Base-by-base conservation (phyloP, 306 rosid genomes). In the Dalbergia cochinchinensis region DNA sequence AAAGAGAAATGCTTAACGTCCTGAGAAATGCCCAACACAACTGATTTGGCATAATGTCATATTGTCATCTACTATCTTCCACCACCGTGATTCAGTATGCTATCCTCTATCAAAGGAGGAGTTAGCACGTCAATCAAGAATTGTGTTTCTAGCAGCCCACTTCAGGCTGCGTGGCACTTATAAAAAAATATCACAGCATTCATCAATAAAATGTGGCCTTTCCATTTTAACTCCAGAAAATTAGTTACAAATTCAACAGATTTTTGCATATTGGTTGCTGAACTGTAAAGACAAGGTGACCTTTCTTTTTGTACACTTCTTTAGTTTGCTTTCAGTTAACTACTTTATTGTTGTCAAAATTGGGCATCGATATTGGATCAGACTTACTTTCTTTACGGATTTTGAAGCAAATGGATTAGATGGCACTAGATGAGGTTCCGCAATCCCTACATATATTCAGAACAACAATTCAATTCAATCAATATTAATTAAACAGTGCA, bases 371-470 rank as follows among this genome's bases (percentile, higher is more conserved):
- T 53, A 61, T 77, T 66, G 35, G 51, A 33, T 2, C 22, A 39
- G 11, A n/a, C 78, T 79, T 77, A 89, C 99, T 77, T 91, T 92
- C 86, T 89, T 91, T 54, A 69, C 75, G 54, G 98, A 78, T 84
- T 92, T 91, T 83, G 97, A 86, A 73, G 89, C 48, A 83, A 57
- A 44, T 39, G 77, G 79, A 70, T 77, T 66, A 79, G 83, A 26
- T 50, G 84, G 76, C 60, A 58, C 50, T 7, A 85, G 88, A 59
- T 73, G 93, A 65, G 82, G 73, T 50, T 82, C 89, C 67, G 74
- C 16, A 14, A 45, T 76, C 75, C 87, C 97, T 90, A 48, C 48
- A 81, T 69, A 75, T 57, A 64, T 74, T 78, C 76, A 69, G 66
- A 34, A 69, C 80, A 71, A 34, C 10, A 55, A 74, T 34, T 55